Conservation (phyloP, 2,329 filamentous ascomycete species). For the Aspergillus carbonarius region DNA sequence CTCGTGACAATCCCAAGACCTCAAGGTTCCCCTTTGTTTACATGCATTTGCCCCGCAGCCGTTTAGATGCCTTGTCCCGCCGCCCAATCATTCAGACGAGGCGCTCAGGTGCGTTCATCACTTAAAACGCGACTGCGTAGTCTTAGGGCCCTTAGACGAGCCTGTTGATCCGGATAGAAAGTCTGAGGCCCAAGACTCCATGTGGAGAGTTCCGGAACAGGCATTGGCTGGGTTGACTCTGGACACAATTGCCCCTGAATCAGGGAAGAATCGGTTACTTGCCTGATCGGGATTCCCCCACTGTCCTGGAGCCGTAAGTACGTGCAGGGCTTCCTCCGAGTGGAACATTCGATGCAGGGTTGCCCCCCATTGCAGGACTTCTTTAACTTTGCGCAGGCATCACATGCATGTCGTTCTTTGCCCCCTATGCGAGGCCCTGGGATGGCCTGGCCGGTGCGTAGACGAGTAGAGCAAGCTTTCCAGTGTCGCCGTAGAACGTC, state of each 20-base stretch:
- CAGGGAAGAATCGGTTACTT: background rate
- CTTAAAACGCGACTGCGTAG: background rate
- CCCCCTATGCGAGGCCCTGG: conserved; percentile 25
- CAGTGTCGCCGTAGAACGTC: conserved; percentile 30
- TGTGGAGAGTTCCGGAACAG: background rate
- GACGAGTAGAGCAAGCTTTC: conserved; percentile 27
- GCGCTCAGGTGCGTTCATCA: background rate
- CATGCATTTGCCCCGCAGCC: too few species aligned
- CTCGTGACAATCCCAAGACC: background rate
- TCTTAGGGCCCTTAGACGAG: conserved; percentile 1
- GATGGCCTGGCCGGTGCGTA: conserved; percentile 19
- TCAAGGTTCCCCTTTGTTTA: background rate
- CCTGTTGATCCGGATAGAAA: conserved; percentile 16
- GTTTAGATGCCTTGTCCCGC: too few species aligned
- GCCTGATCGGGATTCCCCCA: background rate
- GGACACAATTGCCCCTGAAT: background rate
- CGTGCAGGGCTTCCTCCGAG: conserved; percentile 21
- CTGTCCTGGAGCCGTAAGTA: conserved; percentile 21
- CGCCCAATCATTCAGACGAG: background rate
- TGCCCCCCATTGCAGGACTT: conserved; percentile 26
- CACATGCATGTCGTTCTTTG: conserved; percentile 31
- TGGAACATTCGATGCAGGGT: conserved; percentile 25
- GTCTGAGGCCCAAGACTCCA: conserved; percentile 23
- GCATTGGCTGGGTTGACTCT: background rate
- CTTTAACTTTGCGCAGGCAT: conserved; percentile 28